phyloP scores from a whole-genome alignment of 73 alveolate genomes.

The Paramecium caudatum region DNA sequence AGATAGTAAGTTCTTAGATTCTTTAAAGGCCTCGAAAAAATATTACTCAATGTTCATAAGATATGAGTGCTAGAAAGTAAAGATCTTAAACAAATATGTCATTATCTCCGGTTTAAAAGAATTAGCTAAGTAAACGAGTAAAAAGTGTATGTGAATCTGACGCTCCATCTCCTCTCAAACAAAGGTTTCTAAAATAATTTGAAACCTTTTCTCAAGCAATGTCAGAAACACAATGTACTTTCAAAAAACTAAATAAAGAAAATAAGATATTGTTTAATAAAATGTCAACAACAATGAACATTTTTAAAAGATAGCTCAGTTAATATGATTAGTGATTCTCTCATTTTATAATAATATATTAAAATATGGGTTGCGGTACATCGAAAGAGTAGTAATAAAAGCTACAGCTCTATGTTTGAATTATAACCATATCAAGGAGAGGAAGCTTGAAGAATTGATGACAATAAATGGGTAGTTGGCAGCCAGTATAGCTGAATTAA shows the following conservation, averaged over 20 bases:
- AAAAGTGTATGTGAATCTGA: conserved; percentile 23
- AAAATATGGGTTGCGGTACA: conserved; percentile 40
- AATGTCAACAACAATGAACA: conserved; percentile 56
- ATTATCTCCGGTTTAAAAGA: too few species aligned
- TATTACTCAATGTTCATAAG: neutral
- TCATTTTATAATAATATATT: too few species aligned
- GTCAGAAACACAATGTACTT: neutral
- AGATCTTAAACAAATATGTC: conserved; percentile 7
- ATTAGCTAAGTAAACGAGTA: neutral
- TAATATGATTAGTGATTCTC: too few species aligned
- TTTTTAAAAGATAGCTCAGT: too few species aligned
- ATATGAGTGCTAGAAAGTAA: neutral
- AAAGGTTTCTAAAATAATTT: neutral
- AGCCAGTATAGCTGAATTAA: conserved; percentile 9
- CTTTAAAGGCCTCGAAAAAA: neutral
- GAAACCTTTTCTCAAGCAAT: conserved; percentile 25
- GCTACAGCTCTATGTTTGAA: neutral
- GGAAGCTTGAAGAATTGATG: neutral
- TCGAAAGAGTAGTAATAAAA: conserved; percentile 2
- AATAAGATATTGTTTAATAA: neutral
- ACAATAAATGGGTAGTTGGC: conserved; percentile 14
- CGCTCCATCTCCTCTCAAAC: neutral
- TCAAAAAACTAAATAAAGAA: neutral
- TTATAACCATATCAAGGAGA: neutral
- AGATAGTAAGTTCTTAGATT: neutral